phyloP scores from a whole-genome alignment of 2,329 filamentous ascomycete genomes.

The Epichloe brachyelytri region DNA sequence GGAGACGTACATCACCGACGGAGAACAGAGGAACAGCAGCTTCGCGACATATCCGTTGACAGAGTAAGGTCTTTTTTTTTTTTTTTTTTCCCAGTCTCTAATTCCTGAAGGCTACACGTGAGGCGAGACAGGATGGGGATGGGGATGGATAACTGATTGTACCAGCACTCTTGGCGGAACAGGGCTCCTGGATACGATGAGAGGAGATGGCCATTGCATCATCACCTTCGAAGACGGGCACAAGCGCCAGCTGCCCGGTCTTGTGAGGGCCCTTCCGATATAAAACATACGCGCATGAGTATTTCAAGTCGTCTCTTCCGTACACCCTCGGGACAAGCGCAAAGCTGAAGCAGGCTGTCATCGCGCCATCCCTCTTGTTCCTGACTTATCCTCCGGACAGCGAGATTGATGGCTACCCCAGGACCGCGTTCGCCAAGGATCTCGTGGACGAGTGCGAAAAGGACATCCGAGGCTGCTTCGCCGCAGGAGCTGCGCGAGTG shows the following conservation, averaged over 20 bases:
- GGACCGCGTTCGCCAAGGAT: conserved; percentile 5
- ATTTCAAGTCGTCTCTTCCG: conserved; percentile 3
- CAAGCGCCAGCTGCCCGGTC: conserved; percentile 6
- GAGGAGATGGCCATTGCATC: conserved; percentile 6
- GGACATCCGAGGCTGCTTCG: conserved; percentile 8
- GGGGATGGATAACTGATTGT: not conserved
- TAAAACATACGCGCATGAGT: conserved; percentile 5
- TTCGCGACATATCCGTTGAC: conserved; percentile 7
- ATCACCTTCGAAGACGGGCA: conserved; percentile 7
- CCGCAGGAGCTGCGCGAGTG: conserved; percentile 6
- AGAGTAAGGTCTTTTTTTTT: conserved; percentile 1
- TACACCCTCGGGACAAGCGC: conserved; percentile 1
- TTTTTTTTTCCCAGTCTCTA: not conserved
- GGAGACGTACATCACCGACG: conserved; percentile 5
- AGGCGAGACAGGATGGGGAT: not conserved
- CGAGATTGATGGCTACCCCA: conserved; percentile 6
- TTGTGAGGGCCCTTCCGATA: conserved; percentile 8
- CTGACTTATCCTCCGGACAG: conserved; percentile 4
- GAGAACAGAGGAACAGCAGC: conserved; percentile 7
- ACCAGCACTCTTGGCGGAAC: conserved; percentile 5
- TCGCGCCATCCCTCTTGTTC: conserved; percentile 7
- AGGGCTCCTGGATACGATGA: conserved; percentile 4
- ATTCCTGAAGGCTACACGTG: not conserved
- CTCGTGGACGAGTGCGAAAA: conserved; percentile 7
- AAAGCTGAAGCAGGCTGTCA: conserved; percentile 7